Percentiles rank a stretch among this genome's conserved stretches.
phyloP scores from a whole-genome alignment of 1,139 yeast species.

The Protomyces macrosporus region DNA sequence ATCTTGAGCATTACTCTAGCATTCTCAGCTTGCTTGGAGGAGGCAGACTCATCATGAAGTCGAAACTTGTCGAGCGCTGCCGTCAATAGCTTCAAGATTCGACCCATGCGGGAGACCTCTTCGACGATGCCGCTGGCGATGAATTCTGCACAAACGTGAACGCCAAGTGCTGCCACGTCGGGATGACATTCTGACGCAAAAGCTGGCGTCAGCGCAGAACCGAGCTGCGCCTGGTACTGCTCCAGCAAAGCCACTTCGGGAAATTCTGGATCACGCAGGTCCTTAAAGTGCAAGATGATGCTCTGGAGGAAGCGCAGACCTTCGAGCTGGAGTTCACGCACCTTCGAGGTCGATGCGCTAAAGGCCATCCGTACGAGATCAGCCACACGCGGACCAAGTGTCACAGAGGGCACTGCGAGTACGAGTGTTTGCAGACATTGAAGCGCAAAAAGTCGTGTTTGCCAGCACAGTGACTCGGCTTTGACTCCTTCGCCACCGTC shows the following conservation, averaged over 20 bases:
- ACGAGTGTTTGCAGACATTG: slow-evolving; percentile 54
- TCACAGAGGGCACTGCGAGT: slow-evolving; percentile 37
- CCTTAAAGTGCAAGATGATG: slow-evolving; percentile 46
- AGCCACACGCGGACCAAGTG: slow-evolving; percentile 51
- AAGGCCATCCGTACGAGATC: slow-evolving; percentile 79
- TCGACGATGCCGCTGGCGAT: slow-evolving; percentile 53
- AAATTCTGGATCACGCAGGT: slow-evolving; percentile 64
- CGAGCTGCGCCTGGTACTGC: slow-evolving; percentile 91
- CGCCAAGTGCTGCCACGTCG: slow-evolving; percentile 68
- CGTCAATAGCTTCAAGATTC: slow-evolving; percentile 65
- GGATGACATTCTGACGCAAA: slow-evolving; percentile 70
- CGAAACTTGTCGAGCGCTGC: slow-evolving; percentile 57
- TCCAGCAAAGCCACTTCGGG: slow-evolving; percentile 69
- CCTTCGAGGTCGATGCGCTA: slow-evolving; percentile 71
- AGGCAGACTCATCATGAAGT: slow-evolving; percentile 34
- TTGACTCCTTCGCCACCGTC: slow-evolving; percentile 32
- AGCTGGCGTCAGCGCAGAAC: slow-evolving; percentile 87
- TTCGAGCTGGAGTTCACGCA: slow-evolving; percentile 54
- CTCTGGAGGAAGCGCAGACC: slow-evolving; percentile 68
- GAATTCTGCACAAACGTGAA: slow-evolving; percentile 73
- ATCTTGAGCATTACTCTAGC: slow-evolving; percentile 59
- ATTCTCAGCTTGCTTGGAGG: slow-evolving; percentile 44
- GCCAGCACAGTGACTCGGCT: slow-evolving; percentile 56
- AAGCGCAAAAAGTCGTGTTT: slow-evolving; percentile 58
- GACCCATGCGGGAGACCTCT: slow-evolving; percentile 47